phyloP scores from a whole-genome alignment of 2,329 filamentous ascomycete species.

The Aciculosporium take region DNA sequence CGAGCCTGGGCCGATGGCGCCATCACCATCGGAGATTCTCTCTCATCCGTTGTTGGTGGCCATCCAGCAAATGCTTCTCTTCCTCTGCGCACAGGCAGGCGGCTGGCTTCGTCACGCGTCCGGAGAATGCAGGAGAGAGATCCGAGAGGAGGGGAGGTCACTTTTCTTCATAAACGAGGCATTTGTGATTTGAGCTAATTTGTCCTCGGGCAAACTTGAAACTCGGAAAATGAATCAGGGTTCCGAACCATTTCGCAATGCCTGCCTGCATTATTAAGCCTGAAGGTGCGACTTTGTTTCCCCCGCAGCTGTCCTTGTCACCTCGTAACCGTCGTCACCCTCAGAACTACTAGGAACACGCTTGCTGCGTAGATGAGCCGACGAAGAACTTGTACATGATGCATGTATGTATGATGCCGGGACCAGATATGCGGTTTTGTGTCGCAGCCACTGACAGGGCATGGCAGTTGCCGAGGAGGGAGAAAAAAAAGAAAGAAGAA shows the following conservation, averaged over 20 bases:
- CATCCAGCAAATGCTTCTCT: not conserved
- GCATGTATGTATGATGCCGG: no score
- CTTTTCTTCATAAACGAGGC: not conserved
- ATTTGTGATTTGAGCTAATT: not conserved
- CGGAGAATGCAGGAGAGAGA: not conserved
- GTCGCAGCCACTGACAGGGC: no score
- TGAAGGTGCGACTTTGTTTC: not conserved
- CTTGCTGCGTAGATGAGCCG: no score
- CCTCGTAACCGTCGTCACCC: no score
- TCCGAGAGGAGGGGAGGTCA: not conserved
- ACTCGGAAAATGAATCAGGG: not conserved
- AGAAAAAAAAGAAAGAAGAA: no score
- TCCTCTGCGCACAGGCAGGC: not conserved
- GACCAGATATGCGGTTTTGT: no score
- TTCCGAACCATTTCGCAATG: not conserved
- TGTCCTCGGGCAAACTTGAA: not conserved
- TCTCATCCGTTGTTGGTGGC: not conserved
- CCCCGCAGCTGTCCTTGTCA: not conserved
- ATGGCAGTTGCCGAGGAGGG: no score
- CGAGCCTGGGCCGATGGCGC: not conserved
- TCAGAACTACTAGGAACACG: no score
- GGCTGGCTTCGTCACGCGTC: not conserved
- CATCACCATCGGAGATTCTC: not conserved
- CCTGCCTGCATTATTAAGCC: conserved; percentile 1
- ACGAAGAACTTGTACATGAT: no score